Base-by-base conservation (phyloP, 352 stramenopile species). In the Elongisporangium anandrum region DNA sequence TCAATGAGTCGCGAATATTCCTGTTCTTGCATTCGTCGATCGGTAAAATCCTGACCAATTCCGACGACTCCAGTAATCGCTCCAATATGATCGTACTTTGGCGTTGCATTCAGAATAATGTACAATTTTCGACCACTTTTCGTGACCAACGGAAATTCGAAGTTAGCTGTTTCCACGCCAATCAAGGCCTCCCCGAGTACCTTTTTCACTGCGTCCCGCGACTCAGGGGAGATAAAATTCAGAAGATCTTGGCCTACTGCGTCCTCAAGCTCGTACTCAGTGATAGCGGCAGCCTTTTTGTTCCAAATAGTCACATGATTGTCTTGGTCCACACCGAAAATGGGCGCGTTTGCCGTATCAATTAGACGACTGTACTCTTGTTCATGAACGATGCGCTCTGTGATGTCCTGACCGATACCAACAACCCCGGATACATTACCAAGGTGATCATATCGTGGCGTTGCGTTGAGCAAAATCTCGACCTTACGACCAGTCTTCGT, bases 291-390 rank as follows among this genome's bases (percentile, higher is more conserved):
- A 0, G 87, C 91, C 64, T 97, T 96, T 54, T 97, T 90, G 65
- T 98, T 98, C 94, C 94, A 98, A 64, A 95, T 88, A 15, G 88
- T 92, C 34, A 96, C 87, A 19, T 70, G 66, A 51, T 89, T 90
- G 34, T 90, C 60, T 26, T 75, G 79, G 73, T 98, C 82, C 13
- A 96, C 67, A 8, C 81, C 87, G 20, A 94, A 90, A 54, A 96
- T 94, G 0, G 87, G 86, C 5, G 81, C 86, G 34, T 94, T 95
- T 4, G 85, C 84, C 0, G 84, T 90, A 50, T 95, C 84, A 41
- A 96, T 88, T 10, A 96, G 64, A 0, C 83, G 75, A 34, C 69
- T 87, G 63, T 92, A 90, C 65, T 94, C 87, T 51, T 92, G 82
- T 52, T 95, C 87, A 38, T 89, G 82, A 8, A 89, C 73, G 26